These are phyloP conservation scores for Xylaria sp. DNA, from an alignment of 2,329 filamentous ascomycete genomes.

Conservation along the genomic window DNA sequence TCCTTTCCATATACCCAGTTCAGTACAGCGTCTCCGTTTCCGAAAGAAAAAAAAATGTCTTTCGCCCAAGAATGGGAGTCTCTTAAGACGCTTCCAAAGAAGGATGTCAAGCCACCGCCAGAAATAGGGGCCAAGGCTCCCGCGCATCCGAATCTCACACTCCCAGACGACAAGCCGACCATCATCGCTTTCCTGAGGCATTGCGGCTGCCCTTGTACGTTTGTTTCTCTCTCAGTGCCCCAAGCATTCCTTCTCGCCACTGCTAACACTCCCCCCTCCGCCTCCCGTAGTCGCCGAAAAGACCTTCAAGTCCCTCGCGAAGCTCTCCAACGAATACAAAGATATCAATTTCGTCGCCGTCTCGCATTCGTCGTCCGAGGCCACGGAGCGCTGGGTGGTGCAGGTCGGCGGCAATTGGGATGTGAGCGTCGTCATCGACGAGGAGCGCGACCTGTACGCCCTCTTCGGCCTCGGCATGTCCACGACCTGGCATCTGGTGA, in stretches of 20 bases:
- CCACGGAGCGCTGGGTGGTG: slow-evolving; percentile 64
- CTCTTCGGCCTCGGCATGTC: slow-evolving; percentile 69
- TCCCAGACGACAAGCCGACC: slow-evolving; percentile 62
- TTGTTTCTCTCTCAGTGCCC: background rate
- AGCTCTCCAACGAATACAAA: slow-evolving; percentile 55
- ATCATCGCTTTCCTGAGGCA: slow-evolving; percentile 73
- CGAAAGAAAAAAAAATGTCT: slow-evolving; percentile 34
- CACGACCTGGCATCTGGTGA: slow-evolving; percentile 66
- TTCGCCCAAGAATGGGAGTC: slow-evolving; percentile 48
- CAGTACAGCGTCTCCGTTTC: background rate
- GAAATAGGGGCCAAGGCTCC: slow-evolving; percentile 62
- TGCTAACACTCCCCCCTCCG: slow-evolving; percentile 12
- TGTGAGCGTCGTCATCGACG: slow-evolving; percentile 65
- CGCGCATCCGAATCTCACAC: slow-evolving; percentile 53
- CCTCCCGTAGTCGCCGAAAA: slow-evolving; percentile 68
- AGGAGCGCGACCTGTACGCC: slow-evolving; percentile 64
- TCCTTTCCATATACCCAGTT: background rate
- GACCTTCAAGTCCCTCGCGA: slow-evolving; percentile 61
- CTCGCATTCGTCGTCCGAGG: slow-evolving; percentile 61
- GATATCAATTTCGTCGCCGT: slow-evolving; percentile 64
- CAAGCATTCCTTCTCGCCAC: background rate
- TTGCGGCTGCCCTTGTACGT: slow-evolving; percentile 75
- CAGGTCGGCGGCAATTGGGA: slow-evolving; percentile 62
- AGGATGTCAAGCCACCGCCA: slow-evolving; percentile 54
- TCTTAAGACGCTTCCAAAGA: slow-evolving; percentile 48